A percentile compares a stretch with the other conserved stretches of the same genome.
Evolutionary conservation across 345 rosid species (phyloP).

Genomic region (Ailanthus altissimus): DNA sequence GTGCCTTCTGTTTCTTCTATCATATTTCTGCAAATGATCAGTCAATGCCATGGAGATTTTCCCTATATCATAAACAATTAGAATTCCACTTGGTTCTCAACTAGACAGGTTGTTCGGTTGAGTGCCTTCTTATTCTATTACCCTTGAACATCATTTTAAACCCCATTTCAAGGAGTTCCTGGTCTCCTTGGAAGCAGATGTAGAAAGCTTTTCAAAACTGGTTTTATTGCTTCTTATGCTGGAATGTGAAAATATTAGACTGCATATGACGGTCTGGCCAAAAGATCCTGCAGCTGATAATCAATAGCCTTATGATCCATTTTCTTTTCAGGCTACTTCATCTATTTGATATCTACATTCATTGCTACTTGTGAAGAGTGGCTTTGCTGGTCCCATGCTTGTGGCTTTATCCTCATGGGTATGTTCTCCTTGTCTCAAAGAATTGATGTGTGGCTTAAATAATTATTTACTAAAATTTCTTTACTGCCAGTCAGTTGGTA

Average conservation of each 20-base stretch:
- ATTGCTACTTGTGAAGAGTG: constrained; percentile 40
- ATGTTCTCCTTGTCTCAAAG: constrained; percentile 10
- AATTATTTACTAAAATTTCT: background rate
- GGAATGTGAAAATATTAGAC: background rate
- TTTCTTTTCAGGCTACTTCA: constrained; percentile 38
- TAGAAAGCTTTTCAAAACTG: background rate
- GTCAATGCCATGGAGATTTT: too few species aligned
- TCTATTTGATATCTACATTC: constrained; percentile 33
- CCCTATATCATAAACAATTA: too few species aligned
- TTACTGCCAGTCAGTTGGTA: background rate
- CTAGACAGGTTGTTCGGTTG: too few species aligned
- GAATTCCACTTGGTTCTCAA: too few species aligned
- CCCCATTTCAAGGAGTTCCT: background rate
- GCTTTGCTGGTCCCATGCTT: constrained; percentile 43
- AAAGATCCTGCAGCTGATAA: background rate
- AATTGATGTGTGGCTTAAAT: background rate
- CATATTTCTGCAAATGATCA: too few species aligned
- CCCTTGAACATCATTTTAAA: background rate
- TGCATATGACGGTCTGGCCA: background rate
- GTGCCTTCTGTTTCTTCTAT: too few species aligned
- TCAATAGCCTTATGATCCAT: background rate
- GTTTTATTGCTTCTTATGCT: background rate
- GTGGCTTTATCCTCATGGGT: constrained; percentile 53
- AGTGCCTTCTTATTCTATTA: too few species aligned
- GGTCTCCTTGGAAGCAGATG: background rate